These are phyloP conservation scores for Cyberlindnera mrakii DNA, from an alignment of 805 yeast genomes.

Conservation along the genomic window DNA sequence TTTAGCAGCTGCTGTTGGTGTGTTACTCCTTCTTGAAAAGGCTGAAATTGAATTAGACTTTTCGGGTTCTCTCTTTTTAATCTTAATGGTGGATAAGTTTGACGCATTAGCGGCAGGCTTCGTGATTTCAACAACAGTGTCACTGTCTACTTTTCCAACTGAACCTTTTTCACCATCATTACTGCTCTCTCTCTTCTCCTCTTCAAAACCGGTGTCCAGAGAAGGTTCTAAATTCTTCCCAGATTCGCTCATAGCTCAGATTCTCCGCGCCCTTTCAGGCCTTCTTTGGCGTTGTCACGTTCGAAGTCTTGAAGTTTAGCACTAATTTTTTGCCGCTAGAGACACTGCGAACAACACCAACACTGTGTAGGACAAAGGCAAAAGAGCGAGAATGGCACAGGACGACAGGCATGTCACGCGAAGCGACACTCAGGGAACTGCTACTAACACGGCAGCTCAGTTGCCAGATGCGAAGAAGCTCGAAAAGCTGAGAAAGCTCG, in stretches of 20 bases:
- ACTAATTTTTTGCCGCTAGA: too few species aligned
- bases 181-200: neutral
- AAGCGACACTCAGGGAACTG: neutral
- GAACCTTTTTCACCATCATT: neutral
- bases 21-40: slow-evolving; percentile 1
- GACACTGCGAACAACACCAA: too few species aligned
- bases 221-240: neutral
- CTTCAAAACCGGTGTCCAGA: neutral
- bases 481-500: slow-evolving; percentile 35
- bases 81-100: slow-evolving; percentile 4
- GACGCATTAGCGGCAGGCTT: neutral
- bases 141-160: neutral
- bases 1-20: neutral
- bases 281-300: too few species aligned
- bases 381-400: neutral
- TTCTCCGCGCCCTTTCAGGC: too few species aligned
- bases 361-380: neutral
- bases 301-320: too few species aligned
- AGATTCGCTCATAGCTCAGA: neutral
- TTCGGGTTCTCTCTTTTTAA: slow-evolving; percentile 11
- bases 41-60: neutral
- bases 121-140: neutral
- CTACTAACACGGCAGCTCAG: neutral
- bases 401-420: slow-evolving; percentile 10
- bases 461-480: slow-evolving; percentile 15